Percentiles rank a stretch among this genome's conserved stretches.
Evolutionary conservation across 257 asterid genomes (phyloP).

Genomic region (Mitragyna speciosa): DNA sequence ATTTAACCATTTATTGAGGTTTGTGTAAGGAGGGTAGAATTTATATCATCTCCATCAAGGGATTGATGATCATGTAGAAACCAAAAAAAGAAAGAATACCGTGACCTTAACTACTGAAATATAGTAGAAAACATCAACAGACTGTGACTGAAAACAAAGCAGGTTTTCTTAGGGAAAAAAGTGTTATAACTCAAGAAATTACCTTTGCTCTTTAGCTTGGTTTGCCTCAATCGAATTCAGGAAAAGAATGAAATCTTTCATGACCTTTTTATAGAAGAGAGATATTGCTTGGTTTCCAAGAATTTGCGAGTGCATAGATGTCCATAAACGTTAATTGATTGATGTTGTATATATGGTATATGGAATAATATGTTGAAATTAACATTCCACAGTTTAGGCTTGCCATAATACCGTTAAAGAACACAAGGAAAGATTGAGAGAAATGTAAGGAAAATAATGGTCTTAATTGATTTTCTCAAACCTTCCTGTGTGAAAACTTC

Average conservation of each 20-base stretch:
- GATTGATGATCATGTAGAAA: background rate
- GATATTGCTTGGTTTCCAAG: slow-evolving; percentile 6
- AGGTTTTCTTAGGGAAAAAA: background rate
- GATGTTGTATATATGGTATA: slow-evolving; percentile 2
- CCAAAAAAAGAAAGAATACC: background rate
- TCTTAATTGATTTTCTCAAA: background rate
- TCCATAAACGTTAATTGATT: slow-evolving; percentile 3
- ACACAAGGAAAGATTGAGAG: background rate
- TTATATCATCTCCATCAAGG: background rate
- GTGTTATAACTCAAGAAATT: slow-evolving; percentile 4
- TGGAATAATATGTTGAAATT: background rate
- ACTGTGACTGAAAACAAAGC: background rate
- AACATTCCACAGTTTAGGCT: background rate
- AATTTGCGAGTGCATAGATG: background rate
- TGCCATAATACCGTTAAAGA: background rate
- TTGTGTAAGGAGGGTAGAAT: background rate
- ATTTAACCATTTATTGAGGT: background rate
- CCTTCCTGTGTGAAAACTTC: background rate
- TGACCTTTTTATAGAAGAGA: background rate
- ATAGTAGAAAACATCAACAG: too few relatives aligned
- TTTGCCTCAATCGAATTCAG: background rate
- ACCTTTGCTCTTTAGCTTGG: slow-evolving; percentile 4
- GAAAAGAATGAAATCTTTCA: background rate
- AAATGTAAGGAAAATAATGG: background rate
- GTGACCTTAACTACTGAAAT: background rate